A percentile compares a stretch with the other conserved stretches of the same genome.
Conservation (phyloP, 2,329 filamentous ascomycete genomes). For the Cladosporium sp. region DNA sequence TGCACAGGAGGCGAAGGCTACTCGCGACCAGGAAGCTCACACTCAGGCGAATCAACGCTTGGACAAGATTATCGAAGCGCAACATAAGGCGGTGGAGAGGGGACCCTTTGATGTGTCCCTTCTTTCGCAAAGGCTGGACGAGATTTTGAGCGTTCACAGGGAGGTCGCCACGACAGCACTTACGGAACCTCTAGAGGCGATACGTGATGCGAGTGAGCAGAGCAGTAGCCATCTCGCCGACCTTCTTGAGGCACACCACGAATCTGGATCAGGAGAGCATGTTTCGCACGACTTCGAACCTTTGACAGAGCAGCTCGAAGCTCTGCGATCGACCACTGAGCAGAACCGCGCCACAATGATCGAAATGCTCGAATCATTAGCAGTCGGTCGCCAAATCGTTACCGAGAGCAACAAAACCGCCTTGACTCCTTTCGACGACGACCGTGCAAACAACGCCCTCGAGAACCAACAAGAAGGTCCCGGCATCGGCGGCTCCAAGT, state of each 20-base stretch:
- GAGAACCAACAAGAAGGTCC: constrained; percentile 8
- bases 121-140: constrained; percentile 10
- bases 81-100: constrained; percentile 11
- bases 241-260: constrained; percentile 18
- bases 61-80: constrained; percentile 4
- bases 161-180: constrained; percentile 4
- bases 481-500: constrained; percentile 22
- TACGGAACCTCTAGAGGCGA: constrained; percentile 17
- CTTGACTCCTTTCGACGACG: constrained; percentile 6
- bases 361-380: constrained; percentile 17
- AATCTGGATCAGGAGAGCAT: neutral
- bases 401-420: neutral
- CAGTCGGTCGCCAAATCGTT: neutral
- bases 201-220: constrained; percentile 18
- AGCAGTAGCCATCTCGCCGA: constrained; percentile 19
- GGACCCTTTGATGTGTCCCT: constrained; percentile 8
- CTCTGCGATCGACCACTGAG: constrained; percentile 14
- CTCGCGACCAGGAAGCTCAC: constrained; percentile 2
- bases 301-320: constrained; percentile 13
- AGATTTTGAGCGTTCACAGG: constrained; percentile 9
- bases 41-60: neutral
- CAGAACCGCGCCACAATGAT: constrained; percentile 15
- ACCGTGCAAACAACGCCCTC: neutral
- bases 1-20: constrained; percentile 16
- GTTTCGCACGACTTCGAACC: neutral